phyloP scores from a whole-genome alignment of 768 basidiomycete species.

The Suillus plorans region DNA sequence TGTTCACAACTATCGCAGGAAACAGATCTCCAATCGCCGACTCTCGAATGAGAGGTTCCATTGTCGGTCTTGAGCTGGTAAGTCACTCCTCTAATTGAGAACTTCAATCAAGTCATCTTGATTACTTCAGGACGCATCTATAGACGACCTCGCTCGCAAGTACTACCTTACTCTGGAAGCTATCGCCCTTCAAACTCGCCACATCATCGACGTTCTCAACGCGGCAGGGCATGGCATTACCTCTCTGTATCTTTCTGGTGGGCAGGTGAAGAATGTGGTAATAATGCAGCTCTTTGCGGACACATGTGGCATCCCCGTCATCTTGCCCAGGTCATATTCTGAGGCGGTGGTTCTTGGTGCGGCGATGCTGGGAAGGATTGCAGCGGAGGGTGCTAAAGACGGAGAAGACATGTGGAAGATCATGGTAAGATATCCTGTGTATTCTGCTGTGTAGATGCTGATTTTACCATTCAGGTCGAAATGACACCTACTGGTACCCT shows the following conservation, averaged over 20 bases:
- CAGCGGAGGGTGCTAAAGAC: slow-evolving; percentile 58
- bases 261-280: slow-evolving; percentile 85
- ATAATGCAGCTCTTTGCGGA: slow-evolving; percentile 92
- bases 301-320: slow-evolving; percentile 76
- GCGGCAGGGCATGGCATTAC: slow-evolving; percentile 78
- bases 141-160: slow-evolving; percentile 83
- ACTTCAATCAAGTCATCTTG: background rate
- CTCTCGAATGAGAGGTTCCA: slow-evolving; percentile 90
- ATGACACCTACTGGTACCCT: slow-evolving; percentile 88
- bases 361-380: slow-evolving; percentile 91
- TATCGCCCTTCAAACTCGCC: slow-evolving; percentile 91
- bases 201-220: slow-evolving; percentile 92
- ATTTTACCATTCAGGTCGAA: slow-evolving; percentile 55
- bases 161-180: slow-evolving; percentile 91
- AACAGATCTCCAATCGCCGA: slow-evolving; percentile 97
- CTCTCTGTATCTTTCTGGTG: slow-evolving; percentile 89
- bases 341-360: slow-evolving; percentile 90
- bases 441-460: background rate
- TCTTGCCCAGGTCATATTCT: slow-evolving; percentile 73
- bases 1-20: slow-evolving; percentile 44
- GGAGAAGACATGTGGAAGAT: slow-evolving; percentile 82
- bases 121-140: slow-evolving; percentile 54
- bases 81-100: slow-evolving; percentile 13
- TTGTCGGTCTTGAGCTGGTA: slow-evolving; percentile 82
- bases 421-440: slow-evolving; percentile 58